Conservation (phyloP, 352 stramenopile genomes). For the Globisporangium barbulae region DNA sequence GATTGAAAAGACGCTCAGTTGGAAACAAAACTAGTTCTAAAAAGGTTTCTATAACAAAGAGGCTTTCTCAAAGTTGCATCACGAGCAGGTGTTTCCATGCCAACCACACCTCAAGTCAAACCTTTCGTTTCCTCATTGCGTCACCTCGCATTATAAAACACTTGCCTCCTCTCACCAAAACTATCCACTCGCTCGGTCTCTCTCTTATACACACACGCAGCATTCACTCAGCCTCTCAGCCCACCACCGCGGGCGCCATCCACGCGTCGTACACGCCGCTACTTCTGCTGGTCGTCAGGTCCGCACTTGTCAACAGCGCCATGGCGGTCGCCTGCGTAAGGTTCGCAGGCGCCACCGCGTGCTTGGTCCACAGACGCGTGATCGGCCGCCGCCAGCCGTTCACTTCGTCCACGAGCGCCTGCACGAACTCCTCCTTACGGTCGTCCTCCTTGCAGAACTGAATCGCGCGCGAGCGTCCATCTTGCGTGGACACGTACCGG, state of each 20-base stretch:
- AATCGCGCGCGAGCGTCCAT: conserved; percentile 31
- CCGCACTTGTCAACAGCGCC: conserved; percentile 6
- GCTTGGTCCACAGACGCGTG: conserved; percentile 40
- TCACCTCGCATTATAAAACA: background rate
- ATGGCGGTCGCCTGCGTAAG: conserved; percentile 10
- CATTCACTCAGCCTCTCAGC: background rate
- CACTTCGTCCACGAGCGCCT: conserved; percentile 37
- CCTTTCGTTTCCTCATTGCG: background rate
- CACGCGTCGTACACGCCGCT: conserved; percentile 29
- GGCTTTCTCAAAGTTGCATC: too few relatives aligned
- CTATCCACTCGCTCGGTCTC: background rate
- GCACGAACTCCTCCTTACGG: conserved; percentile 16
- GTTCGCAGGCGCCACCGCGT: background rate
- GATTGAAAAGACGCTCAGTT: too few relatives aligned
- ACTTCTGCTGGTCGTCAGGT: background rate
- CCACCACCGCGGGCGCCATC: conserved; percentile 19
- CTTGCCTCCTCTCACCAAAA: background rate
- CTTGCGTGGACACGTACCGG: conserved; percentile 23
- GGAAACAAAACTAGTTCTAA: too few relatives aligned
- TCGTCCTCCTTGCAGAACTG: conserved; percentile 15
- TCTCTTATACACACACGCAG: background rate
- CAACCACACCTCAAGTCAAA: background rate
- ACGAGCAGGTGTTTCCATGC: background rate
- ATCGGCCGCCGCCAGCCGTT: conserved; percentile 41
- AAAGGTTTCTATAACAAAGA: too few relatives aligned